These are phyloP conservation scores for Beauveria varroae DNA, from an alignment of 2,329 filamentous ascomycete species.

Conservation along the genomic window DNA sequence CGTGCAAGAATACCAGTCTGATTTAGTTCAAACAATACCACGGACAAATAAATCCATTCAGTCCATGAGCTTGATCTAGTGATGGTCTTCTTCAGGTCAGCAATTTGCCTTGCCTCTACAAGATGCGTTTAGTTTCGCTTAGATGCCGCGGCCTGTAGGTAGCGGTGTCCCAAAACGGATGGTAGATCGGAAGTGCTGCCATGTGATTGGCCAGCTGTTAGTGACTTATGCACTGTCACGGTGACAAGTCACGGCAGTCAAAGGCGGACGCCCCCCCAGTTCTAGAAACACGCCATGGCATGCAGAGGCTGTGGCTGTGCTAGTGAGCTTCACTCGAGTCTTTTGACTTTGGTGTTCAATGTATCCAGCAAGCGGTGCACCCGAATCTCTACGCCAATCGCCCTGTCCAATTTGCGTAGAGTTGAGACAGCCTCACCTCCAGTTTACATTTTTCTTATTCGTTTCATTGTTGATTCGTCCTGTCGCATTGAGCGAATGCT, in stretches of 20 bases:
- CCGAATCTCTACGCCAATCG: neutral
- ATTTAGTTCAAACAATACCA: no score
- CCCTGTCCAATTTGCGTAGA: neutral
- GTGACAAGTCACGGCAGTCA: neutral
- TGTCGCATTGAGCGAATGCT: neutral
- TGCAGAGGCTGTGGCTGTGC: neutral
- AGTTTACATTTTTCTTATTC: neutral
- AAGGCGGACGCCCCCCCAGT: neutral
- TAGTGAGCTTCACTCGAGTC: neutral
- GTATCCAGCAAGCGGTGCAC: neutral
- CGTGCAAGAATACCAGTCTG: neutral
- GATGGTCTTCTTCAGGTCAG: neutral
- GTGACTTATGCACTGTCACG: conserved; percentile 1
- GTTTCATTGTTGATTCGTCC: neutral
- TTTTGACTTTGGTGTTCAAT: neutral
- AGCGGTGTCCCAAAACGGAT: neutral
- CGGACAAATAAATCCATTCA: no score
- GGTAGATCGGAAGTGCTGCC: neutral
- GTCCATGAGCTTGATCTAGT: no score
- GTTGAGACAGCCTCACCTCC: neutral
- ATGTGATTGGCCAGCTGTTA: neutral
- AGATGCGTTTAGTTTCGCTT: neutral
- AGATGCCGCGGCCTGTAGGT: no score
- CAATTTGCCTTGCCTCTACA: neutral
- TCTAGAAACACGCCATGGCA: neutral